phyloP scores from a whole-genome alignment of 179 eudicot species.

The Actinidia arguta region DNA sequence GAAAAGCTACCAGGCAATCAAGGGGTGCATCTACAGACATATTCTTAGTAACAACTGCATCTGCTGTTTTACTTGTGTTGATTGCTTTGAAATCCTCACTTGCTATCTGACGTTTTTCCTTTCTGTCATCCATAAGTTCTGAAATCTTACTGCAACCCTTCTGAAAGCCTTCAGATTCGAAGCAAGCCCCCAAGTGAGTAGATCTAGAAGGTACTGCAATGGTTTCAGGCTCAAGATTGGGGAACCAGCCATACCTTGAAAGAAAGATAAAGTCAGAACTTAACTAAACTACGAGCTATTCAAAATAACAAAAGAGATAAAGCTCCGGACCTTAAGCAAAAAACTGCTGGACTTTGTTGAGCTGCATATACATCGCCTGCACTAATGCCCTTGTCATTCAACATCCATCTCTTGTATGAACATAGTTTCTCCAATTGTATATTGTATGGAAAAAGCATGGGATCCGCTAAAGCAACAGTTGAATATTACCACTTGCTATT shows the following conservation, averaged over 20 bases:
- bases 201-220: conserved; percentile 23
- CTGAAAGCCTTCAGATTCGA: conserved; percentile 24
- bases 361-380: conserved; percentile 79
- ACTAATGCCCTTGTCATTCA: conserved; percentile 45
- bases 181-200: conserved; percentile 19
- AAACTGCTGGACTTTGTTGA: conserved; percentile 66
- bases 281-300: neutral
- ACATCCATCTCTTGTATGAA: conserved; percentile 71
- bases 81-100: conserved; percentile 33
- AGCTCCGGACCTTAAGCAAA: conserved; percentile 75
- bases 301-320: conserved; percentile 7
- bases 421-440: conserved; percentile 50
- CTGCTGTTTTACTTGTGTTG: conserved; percentile 28
- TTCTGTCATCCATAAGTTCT: conserved; percentile 33
- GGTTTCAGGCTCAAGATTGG: conserved; percentile 32
- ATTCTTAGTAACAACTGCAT: conserved; percentile 31
- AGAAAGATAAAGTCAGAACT: conserved; percentile 22
- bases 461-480: conserved; percentile 65
- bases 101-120: conserved; percentile 23
- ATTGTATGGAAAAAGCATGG: conserved; percentile 70
- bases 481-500: conserved; percentile 87
- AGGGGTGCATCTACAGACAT: conserved; percentile 32
- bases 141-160: conserved; percentile 27
- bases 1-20: conserved; percentile 46
- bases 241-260: conserved; percentile 91